Base-by-base conservation (phyloP, 2,329 filamentous ascomycete genomes). In the Arthrobotrys sinensis region DNA sequence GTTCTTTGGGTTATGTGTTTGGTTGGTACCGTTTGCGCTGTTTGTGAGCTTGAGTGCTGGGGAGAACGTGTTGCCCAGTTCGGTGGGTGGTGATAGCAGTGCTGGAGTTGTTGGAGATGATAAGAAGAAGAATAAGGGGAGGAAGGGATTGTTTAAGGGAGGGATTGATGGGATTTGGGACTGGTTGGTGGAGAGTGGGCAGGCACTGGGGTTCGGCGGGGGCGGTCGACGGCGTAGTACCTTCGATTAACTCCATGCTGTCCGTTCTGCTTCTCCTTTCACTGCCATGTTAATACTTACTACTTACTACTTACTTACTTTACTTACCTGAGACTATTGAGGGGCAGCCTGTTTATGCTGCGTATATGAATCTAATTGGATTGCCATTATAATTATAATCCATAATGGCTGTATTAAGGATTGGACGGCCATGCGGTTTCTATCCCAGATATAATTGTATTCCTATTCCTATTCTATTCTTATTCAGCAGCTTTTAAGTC, bases 1-100 rank as follows among this genome's bases (percentile, higher is more conserved):
- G 0, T 99, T 96, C 85, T 99, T 99, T 83, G 96, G 96, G 0
- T 87, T 99, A 1, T 97, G 94, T 82, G 94, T 99, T 0, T 99
- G 96, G 96, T 88, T 99, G 0, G 93, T 98, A 0, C 96, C 96
- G 0, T 99, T 99, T 83, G 91, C 94, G 14, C 88, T 99, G 12
- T 99, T 99, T 83, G 95, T 99, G 63, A 97, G 93, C 82, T 85
- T 99, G 48, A 97, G 93, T 16, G 96, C 96, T 0, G 93, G 94
- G 68, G 96, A 99, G 83, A 98, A 98, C 83, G 93, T 98, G 2
- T 86, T 99, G 64, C 96, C 96, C 0, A 96, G 91, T 6, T 97
- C 97, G 89, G 93, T 93, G 11, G 93, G 90, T 57, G 92, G 94
- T 80, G 87, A 88, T 65, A 87, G 88, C 1, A 81, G 82, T 10